Percentiles rank a stretch among this genome's conserved stretches.
phyloP scores from a whole-genome alignment of 1,139 yeast genomes.

The Nematodospora anomalae region DNA sequence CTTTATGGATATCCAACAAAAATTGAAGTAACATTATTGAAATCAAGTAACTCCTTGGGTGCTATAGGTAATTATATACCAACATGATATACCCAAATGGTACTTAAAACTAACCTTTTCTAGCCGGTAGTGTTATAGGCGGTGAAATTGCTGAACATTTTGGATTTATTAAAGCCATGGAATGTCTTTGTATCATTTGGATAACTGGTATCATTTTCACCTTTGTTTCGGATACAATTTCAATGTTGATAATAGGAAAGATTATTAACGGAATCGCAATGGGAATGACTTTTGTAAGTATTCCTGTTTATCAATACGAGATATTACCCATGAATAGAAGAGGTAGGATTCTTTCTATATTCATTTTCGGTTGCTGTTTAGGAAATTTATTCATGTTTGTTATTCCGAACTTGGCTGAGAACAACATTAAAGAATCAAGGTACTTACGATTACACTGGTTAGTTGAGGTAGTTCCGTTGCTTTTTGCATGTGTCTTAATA shows the following conservation, averaged over 20 bases:
- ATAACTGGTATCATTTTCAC: constrained; percentile 25
- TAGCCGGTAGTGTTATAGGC: constrained; percentile 34
- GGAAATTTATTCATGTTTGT: constrained; percentile 26
- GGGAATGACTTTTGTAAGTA: constrained; percentile 31
- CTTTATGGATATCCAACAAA: constrained; percentile 24
- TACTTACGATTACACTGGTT: constrained; percentile 23
- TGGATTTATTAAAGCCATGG: constrained; percentile 30
- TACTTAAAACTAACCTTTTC: constrained; percentile 1
- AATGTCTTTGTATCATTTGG: constrained; percentile 30
- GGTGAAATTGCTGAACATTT: constrained; percentile 32
- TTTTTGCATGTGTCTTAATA: constrained; percentile 15
- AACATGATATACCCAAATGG: not conserved
- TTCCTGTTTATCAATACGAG: constrained; percentile 36
- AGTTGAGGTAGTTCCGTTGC: constrained; percentile 26
- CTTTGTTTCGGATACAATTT: constrained; percentile 26
- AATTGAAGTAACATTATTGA: constrained; percentile 29
- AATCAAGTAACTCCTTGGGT: constrained; percentile 33
- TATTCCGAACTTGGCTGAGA: constrained; percentile 12
- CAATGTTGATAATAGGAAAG: constrained; percentile 29
- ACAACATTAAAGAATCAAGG: constrained; percentile 14
- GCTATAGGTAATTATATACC: constrained; percentile 26
- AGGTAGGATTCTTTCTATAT: constrained; percentile 19
- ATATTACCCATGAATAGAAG: constrained; percentile 23
- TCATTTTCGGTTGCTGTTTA: constrained; percentile 16
- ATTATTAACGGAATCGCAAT: constrained; percentile 32